phyloP scores from a whole-genome alignment of 805 yeast genomes.

The Kodamaea fukazawae region DNA sequence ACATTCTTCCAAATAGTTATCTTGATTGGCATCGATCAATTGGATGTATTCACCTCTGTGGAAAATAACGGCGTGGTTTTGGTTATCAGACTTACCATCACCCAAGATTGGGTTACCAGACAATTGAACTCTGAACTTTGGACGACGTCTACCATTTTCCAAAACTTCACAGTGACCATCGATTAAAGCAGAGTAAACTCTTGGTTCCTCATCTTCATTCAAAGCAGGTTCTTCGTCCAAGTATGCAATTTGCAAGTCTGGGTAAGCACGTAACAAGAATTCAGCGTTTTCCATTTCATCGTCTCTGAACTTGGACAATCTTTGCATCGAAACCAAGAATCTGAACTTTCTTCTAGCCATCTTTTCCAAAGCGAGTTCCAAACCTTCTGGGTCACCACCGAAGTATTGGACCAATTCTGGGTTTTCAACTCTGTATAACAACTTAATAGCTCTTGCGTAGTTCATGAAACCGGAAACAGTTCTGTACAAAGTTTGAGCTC shows the following conservation, averaged over 20 bases:
- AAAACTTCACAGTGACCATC: slow-evolving; percentile 75
- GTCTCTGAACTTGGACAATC: slow-evolving; percentile 65
- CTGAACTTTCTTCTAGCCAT: slow-evolving; percentile 85
- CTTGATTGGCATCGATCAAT: slow-evolving; percentile 84
- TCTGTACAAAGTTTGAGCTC: slow-evolving; percentile 95
- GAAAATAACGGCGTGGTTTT: slow-evolving; percentile 75
- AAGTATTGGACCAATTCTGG: slow-evolving; percentile 96
- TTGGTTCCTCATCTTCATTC: slow-evolving; percentile 65
- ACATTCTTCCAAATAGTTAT: slow-evolving; percentile 82
- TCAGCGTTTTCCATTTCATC: slow-evolving; percentile 81
- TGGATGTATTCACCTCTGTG: slow-evolving; percentile 84
- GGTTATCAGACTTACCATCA: slow-evolving; percentile 88
- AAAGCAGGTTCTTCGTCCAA: slow-evolving; percentile 88
- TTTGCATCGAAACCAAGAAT: slow-evolving; percentile 82
- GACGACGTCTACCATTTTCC: slow-evolving; percentile 61
- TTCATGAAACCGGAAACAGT: slow-evolving; percentile 99
- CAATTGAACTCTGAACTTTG: slow-evolving; percentile 70
- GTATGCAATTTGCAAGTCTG: slow-evolving; percentile 86
- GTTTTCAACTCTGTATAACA: slow-evolving; percentile 90
- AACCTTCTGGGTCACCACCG: slow-evolving; percentile 97
- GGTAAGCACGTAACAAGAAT: slow-evolving; percentile 76
- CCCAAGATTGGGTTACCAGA: slow-evolving; percentile 86
- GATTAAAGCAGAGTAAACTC: slow-evolving; percentile 71
- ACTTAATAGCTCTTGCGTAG: slow-evolving; percentile 92
- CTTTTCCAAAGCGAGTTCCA: slow-evolving; percentile 87